Percentiles rank a stretch among this genome's conserved stretches.
Conservation (phyloP, 306 rosid genomes). For the Dryas alaskensis region DNA sequence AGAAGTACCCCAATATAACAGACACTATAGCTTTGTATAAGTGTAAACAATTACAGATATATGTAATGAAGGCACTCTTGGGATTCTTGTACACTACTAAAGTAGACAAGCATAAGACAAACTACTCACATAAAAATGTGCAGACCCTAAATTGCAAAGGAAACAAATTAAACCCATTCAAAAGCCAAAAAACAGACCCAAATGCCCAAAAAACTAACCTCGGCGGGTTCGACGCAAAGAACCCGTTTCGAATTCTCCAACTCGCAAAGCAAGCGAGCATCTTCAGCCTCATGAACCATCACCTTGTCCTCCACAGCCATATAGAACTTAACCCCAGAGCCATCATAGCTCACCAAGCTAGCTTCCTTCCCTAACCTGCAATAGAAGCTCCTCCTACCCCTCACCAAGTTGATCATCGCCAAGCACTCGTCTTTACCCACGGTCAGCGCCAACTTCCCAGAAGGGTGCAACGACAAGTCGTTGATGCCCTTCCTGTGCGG, state of each 20-base stretch:
- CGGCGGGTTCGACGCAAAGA: conserved; percentile 59
- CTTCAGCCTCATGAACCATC: conserved; percentile 76
- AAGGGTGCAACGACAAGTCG: conserved; percentile 77
- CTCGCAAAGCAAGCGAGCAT: conserved; percentile 63
- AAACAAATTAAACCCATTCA: neutral
- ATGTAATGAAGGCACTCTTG: neutral
- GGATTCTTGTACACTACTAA: neutral
- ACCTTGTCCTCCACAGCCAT: conserved; percentile 62
- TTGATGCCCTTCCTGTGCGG: conserved; percentile 65
- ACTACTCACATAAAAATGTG: neutral
- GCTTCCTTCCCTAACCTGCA: conserved; percentile 70
- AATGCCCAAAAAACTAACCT: conserved; percentile 38
- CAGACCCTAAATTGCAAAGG: neutral
- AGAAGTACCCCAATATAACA: neutral
- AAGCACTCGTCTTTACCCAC: conserved; percentile 72
- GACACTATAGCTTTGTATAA: neutral
- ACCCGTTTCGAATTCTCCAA: conserved; percentile 52
- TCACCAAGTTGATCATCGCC: conserved; percentile 74
- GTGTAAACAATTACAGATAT: neutral
- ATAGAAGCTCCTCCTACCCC: conserved; percentile 76
- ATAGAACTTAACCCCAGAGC: conserved; percentile 56
- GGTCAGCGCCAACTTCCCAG: conserved; percentile 76
- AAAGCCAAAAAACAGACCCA: neutral
- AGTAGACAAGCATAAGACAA: neutral
- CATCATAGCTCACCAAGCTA: conserved; percentile 50